These are phyloP conservation scores for Alternaria brassicae DNA, from an alignment of 2,329 filamentous ascomycete species.

Conservation along the genomic window DNA sequence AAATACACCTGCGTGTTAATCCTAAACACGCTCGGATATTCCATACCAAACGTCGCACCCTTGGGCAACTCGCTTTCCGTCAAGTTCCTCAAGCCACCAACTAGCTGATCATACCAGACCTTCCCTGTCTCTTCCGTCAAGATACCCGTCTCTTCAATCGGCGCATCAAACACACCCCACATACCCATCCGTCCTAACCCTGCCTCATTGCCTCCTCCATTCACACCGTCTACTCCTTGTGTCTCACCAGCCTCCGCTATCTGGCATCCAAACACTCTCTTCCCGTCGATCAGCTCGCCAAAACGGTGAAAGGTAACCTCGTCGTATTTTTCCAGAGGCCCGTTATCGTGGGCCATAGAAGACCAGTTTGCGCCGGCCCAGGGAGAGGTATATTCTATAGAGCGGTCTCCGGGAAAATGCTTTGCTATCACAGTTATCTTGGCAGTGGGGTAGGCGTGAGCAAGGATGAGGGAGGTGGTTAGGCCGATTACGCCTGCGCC, in stretches of 20 bases:
- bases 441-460: conserved; percentile 60
- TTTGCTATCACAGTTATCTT: conserved; percentile 78
- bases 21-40: conserved; percentile 47
- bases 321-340: conserved; percentile 42
- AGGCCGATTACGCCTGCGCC: conserved; percentile 71
- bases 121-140: conserved; percentile 48
- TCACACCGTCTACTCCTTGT: not conserved
- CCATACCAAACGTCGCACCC: conserved; percentile 48
- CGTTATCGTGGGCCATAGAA: conserved; percentile 57
- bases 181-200: conserved; percentile 39
- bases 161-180: conserved; percentile 40
- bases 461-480: conserved; percentile 68
- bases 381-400: conserved; percentile 87
- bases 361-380: conserved; percentile 86
- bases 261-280: conserved; percentile 28
- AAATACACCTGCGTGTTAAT: conserved; percentile 51
- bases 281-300: conserved; percentile 32
- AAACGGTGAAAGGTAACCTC: conserved; percentile 42
- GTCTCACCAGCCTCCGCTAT: conserved; percentile 21
- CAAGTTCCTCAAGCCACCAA: conserved; percentile 47
- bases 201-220: conserved; percentile 26
- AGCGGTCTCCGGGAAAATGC: conserved; percentile 93
- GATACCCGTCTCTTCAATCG: conserved; percentile 43
- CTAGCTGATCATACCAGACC: conserved; percentile 54
- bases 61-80: conserved; percentile 40